Conservation (phyloP, 2,329 filamentous ascomycete species). For the Blastomyces gilchristii region DNA sequence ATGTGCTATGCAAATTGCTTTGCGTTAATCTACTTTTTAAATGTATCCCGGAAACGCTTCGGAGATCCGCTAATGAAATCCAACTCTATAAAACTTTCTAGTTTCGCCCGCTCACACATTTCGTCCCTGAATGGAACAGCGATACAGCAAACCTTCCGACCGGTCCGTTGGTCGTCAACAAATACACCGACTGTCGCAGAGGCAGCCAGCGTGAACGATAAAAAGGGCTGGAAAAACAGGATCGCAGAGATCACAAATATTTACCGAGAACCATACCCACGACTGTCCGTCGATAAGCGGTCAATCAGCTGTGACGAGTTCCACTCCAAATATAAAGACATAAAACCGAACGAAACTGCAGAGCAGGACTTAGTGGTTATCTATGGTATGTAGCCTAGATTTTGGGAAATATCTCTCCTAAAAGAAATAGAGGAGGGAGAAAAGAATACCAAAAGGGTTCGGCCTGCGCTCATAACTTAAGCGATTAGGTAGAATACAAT, state of each 20-base stretch:
- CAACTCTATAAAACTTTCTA: neutral
- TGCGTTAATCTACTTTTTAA: neutral
- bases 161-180: constrained; percentile 2
- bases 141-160: neutral
- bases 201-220: constrained; percentile 17
- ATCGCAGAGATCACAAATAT: constrained; percentile 29
- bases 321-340: constrained; percentile 26
- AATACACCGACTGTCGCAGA: neutral
- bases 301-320: constrained; percentile 30
- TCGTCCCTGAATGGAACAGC: neutral
- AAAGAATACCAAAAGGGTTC: constrained; percentile 12
- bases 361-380: constrained; percentile 32
- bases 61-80: neutral
- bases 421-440: constrained; percentile 5
- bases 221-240: constrained; percentile 28
- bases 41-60: neutral
- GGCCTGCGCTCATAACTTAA: constrained; percentile 27
- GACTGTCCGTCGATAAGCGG: constrained; percentile 23
- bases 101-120: neutral
- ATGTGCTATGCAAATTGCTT: neutral
- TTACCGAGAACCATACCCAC: constrained; percentile 31
- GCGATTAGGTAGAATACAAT: constrained; percentile 59
- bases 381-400: constrained; percentile 31
- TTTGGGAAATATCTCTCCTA: neutral
- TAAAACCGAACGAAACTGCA: constrained; percentile 32